phyloP scores from a whole-genome alignment of 2,329 filamentous ascomycete species.

The Thelonectria olida region DNA sequence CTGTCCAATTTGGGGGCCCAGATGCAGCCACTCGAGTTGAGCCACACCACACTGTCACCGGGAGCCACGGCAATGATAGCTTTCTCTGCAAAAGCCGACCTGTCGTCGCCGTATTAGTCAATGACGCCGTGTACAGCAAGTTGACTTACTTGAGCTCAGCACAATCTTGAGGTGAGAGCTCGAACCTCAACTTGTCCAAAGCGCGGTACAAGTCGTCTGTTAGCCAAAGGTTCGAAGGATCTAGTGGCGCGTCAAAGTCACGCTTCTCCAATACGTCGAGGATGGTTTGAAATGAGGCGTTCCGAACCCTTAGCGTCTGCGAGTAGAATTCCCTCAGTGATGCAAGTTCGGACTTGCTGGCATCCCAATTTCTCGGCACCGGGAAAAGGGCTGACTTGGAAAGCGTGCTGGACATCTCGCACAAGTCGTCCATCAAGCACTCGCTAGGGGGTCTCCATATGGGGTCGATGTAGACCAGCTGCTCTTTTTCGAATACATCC shows the following conservation, averaged over 20 bases:
- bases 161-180: constrained; percentile 24
- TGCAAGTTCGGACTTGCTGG: constrained; percentile 33
- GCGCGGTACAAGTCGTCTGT: constrained; percentile 32
- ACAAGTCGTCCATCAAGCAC: constrained; percentile 32
- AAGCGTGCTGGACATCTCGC: constrained; percentile 33
- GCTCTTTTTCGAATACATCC: constrained; percentile 32
- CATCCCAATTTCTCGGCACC: constrained; percentile 32
- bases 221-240: constrained; percentile 31
- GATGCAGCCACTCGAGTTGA: constrained; percentile 25
- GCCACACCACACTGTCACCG: constrained; percentile 28
- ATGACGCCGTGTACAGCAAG: rapidly evolving
- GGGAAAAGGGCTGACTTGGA: constrained; percentile 36
- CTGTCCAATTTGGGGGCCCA: constrained; percentile 33
- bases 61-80: constrained; percentile 26
- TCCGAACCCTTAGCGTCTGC: constrained; percentile 29
- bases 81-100: constrained; percentile 24
- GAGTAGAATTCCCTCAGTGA: constrained; percentile 35
- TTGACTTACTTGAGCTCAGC: constrained; percentile 28
- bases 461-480: constrained; percentile 32
- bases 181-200: constrained; percentile 28
- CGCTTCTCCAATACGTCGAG: constrained; percentile 30
- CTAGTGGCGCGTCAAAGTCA: constrained; percentile 25
- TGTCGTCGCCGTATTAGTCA: not conserved
- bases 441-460: constrained; percentile 36
- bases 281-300: constrained; percentile 27